Conservation (phyloP, 148 eudicot genomes). For the Oxyria digyna region DNA sequence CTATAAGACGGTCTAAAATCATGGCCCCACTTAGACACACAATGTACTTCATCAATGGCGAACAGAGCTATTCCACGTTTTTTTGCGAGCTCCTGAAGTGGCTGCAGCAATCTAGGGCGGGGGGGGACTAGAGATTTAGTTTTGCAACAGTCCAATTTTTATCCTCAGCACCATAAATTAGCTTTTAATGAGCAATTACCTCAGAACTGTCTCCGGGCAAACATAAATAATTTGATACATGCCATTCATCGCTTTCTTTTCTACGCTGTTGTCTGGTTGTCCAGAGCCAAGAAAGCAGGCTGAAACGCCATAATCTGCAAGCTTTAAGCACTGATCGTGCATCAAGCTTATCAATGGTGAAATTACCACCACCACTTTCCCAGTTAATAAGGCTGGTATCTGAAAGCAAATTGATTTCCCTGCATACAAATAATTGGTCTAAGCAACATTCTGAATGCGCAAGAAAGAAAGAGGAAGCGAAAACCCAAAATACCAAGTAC, state of each 20-base stretch:
- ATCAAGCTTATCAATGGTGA: conserved; percentile 95
- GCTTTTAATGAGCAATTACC: conserved; percentile 23
- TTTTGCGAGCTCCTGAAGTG: conserved; percentile 81
- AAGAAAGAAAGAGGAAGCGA: neutral
- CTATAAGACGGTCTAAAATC: conserved; percentile 96
- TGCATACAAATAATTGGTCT: conserved; percentile 20
- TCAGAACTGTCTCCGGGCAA: conserved; percentile 84
- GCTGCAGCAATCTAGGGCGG: conserved; percentile 39
- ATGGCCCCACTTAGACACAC: conserved; percentile 98
- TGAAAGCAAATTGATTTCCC: conserved; percentile 96
- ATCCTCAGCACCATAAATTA: neutral
- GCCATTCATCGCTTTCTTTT: conserved; percentile 84
- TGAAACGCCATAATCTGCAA: conserved; percentile 76
- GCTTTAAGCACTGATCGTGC: conserved; percentile 96
- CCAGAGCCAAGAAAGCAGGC: conserved; percentile 98
- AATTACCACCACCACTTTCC: conserved; percentile 82
- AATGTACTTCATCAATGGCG: conserved; percentile 93
- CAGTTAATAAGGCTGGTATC: conserved; percentile 78
- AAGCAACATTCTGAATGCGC: neutral
- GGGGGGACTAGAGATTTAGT: neutral
- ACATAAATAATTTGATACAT: conserved; percentile 60
- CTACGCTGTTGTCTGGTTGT: conserved; percentile 66
- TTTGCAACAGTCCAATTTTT: neutral
- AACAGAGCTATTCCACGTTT: conserved; percentile 74
- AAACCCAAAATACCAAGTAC: conserved; percentile 23